Evolutionary conservation across 192 early-diverging fungal genomes (phyloP), one percentile per base, ranked within the genome.

Genomic region (Pilobolus umbonatus): DNA sequence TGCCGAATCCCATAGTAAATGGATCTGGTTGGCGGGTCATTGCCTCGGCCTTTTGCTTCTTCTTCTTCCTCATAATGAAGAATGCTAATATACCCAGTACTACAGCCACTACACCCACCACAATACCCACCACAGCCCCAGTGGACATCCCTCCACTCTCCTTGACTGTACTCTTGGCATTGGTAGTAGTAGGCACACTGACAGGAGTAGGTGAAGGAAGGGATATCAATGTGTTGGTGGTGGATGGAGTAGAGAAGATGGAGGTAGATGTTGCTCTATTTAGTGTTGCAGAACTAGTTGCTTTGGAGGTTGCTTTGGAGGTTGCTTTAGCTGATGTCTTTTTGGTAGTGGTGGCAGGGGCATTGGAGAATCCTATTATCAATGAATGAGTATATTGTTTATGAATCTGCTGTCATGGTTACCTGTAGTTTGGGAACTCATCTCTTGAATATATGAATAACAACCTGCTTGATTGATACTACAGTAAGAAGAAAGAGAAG

Each of bases 1-100:
- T 63, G 7, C 61, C 67, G 35, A 63, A 69, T 4, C 67, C 67
- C 67, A 69, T 69, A 29, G 61, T 64, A 36, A 69, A 69, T 9
- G 67, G 67, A 54, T 69, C 67, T 24, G 35, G 51, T 10, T n/a
- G 21, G 6, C 40, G 34, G 28, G 24, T 43, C 10, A 26, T 32
- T 24, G 19, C 24, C 1, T 12, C 21, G 19, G 21, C 19, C n/a
- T 25, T 35, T 6, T 48, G 34, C 12, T 46, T 61, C 22, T 54
- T 53, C 29, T 64, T 69, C 24, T 50, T 32, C n/a, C 55, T 40
- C 39, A 64, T 34, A 3, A 69, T 39, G 22, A 64, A 58, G 55
- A 61, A 61, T 14, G 63, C 62, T 12, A 40, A 58, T 8, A 56
- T 29, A 22, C 68, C 68, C 0, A 38, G 46, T 24, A 60, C 35